A percentile compares a stretch with the other conserved stretches of the same genome.
Conservation (phyloP, 1,284 basidiomycete genomes). For the Malassezia arunalokei region DNA sequence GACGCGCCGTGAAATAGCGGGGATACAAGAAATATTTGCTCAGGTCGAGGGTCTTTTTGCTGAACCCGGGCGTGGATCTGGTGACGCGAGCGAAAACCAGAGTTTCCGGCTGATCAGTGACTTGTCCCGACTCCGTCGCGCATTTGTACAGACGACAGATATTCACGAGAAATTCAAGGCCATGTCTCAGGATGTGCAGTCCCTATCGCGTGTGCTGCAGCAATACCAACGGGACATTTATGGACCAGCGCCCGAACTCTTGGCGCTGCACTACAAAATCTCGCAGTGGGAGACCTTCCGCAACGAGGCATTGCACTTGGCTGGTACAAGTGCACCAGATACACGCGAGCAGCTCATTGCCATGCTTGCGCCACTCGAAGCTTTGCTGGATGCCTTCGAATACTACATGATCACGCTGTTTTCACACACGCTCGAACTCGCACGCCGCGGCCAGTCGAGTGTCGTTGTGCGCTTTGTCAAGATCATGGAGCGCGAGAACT, state of each 20-base stretch:
- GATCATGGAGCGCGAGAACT: constrained; percentile 82
- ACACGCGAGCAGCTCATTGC: constrained; percentile 59
- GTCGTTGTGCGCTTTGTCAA: constrained; percentile 85
- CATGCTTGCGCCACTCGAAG: constrained; percentile 79
- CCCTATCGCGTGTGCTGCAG: constrained; percentile 65
- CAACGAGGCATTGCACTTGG: constrained; percentile 51
- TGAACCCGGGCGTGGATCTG: constrained; percentile 8
- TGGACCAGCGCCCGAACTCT: constrained; percentile 72
- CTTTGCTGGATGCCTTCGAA: constrained; percentile 71
- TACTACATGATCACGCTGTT: constrained; percentile 70
- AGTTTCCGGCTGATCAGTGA: constrained; percentile 38
- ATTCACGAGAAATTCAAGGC: constrained; percentile 83
- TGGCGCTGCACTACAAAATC: constrained; percentile 80
- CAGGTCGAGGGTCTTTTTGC: constrained; percentile 60
- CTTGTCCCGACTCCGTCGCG: constrained; percentile 89
- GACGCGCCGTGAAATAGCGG: constrained; percentile 68
- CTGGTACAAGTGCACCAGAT: constrained; percentile 54
- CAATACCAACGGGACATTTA: constrained; percentile 60
- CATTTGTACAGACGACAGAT: constrained; percentile 85
- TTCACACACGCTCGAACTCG: constrained; percentile 62
- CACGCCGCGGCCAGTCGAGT: constrained; percentile 61
- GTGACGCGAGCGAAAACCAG: constrained; percentile 16
- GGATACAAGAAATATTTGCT: constrained; percentile 83
- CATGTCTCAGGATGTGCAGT: constrained; percentile 72
- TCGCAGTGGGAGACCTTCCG: constrained; percentile 80